These are phyloP conservation scores for Aspergillus kassunensis DNA, from an alignment of 495 filamentous ascomycete species.

Conservation along the genomic window DNA sequence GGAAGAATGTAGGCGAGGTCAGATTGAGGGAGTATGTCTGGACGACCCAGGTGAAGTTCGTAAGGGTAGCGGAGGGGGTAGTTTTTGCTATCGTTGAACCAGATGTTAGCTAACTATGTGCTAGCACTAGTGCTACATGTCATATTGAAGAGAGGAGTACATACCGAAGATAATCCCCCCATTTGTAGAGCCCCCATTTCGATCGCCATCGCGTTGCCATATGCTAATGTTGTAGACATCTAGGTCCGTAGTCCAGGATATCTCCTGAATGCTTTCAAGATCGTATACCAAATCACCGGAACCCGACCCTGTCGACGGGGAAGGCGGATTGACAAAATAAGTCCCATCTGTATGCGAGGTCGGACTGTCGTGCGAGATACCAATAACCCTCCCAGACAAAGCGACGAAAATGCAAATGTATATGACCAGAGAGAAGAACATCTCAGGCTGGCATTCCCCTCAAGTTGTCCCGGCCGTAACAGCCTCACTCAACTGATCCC, in stretches of 20 bases:
- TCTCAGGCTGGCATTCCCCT: too few species aligned
- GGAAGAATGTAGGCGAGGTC: background rate
- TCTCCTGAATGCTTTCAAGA: background rate
- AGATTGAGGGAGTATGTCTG: constrained; percentile 9
- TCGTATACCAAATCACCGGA: background rate
- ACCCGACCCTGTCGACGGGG: background rate
- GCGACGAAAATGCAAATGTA: too few species aligned
- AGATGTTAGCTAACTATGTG: background rate
- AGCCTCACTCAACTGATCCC: too few species aligned
- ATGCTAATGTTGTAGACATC: constrained; percentile 6
- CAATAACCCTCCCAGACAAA: background rate
- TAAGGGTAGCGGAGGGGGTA: background rate
- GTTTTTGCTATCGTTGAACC: constrained; percentile 3
- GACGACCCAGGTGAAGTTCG: constrained; percentile 6
- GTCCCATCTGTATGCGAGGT: background rate
- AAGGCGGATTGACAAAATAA: background rate
- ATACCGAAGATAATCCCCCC: constrained; percentile 10
- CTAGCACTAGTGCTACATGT: background rate
- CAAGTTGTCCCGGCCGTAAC: too few species aligned
- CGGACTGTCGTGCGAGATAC: too few species aligned
- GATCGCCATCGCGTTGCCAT: background rate
- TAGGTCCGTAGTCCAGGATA: constrained; percentile 5
- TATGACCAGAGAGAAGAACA: too few species aligned
- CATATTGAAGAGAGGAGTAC: background rate
- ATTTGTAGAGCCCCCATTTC: background rate